Conservation (phyloP, 371 early-diverging fungal species). For the Mucor irregularis region DNA sequence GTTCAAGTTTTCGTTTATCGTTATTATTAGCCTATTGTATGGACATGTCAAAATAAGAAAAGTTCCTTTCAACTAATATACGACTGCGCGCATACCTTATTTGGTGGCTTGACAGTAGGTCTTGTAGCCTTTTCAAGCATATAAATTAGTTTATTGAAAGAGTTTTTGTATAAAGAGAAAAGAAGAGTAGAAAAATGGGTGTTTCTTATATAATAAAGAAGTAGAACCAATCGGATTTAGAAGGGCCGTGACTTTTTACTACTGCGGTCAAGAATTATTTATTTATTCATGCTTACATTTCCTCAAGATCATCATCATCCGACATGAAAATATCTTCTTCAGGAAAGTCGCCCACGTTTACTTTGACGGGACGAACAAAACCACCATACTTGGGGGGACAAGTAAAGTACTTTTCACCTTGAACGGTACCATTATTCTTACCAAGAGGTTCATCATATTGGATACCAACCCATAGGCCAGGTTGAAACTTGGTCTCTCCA, state of each 20-base stretch:
- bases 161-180: background rate
- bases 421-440: constrained; percentile 89
- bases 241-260: too few relatives aligned
- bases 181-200: background rate
- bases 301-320: constrained; percentile 58
- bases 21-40: background rate
- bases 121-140: background rate
- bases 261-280: background rate
- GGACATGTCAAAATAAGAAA: background rate
- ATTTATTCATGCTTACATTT: constrained; percentile 43
- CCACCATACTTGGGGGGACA: constrained; percentile 78
- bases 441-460: constrained; percentile 97
- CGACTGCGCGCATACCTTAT: background rate
- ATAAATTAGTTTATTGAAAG: background rate
- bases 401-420: constrained; percentile 76
- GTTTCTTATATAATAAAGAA: background rate
- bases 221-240: too few relatives aligned
- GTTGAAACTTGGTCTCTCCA: constrained; percentile 74
- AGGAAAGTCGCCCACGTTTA: constrained; percentile 89
- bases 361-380: constrained; percentile 87
- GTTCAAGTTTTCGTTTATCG: constrained; percentile 21
- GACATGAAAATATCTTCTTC: constrained; percentile 50
- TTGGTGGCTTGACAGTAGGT: background rate
- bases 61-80: too few relatives aligned
- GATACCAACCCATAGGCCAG: constrained; percentile 92